Evolutionary conservation across 2,329 filamentous ascomycete species (phyloP), one percentile per base, ranked within the genome.

Genomic region (Sporothrix protearum): DNA sequence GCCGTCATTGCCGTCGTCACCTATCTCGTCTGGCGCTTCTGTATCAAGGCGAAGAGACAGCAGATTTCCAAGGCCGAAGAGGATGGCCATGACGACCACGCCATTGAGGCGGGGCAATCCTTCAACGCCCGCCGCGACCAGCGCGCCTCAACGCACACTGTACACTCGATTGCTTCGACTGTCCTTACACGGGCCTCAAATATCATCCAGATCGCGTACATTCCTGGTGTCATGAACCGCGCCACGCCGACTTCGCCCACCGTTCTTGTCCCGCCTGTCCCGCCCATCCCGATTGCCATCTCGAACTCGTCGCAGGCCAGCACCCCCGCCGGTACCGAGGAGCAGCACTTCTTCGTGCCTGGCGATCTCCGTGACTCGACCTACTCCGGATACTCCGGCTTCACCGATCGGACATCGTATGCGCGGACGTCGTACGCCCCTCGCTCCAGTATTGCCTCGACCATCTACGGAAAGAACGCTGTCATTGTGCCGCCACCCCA

Each of bases 131-230:
- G 78, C 84, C 86, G 83, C 74, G 86, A 88, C 76, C 85, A 89
- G 75, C 86, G 94, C 76, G 88, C 91, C 71, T 96, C 94, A 12
- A 92, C 92, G 59, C 89, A 96, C 79, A 92, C 92, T n/a, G 91
- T 95, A 70, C 88, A 91, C 77, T 98, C 95, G 14, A 93, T 99
- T 78, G 96, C 96, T 19, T 97, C 94, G 10, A 98, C 95, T 33
- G 94, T 98, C 72, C 87, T 97, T 73, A 98, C 96, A 22, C 90
- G 96, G 74, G 96, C 96, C 66, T 98, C 96, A 78, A 99, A 99
- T 83, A 95, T 99, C 79, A 99, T 99, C 77, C 96, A 98, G 82
- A 99, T 99, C 81, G 96, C 96, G 71, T 99, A 98, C 81, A 98
- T 99, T 75, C 96, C 96, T 16, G 96, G 96, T 73, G 94, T 98